Percentiles rank a stretch among this genome's conserved stretches.
These are phyloP conservation scores for Coniella lustricola DNA, from an alignment of 2,329 filamentous ascomycete species.

Conservation along the genomic window DNA sequence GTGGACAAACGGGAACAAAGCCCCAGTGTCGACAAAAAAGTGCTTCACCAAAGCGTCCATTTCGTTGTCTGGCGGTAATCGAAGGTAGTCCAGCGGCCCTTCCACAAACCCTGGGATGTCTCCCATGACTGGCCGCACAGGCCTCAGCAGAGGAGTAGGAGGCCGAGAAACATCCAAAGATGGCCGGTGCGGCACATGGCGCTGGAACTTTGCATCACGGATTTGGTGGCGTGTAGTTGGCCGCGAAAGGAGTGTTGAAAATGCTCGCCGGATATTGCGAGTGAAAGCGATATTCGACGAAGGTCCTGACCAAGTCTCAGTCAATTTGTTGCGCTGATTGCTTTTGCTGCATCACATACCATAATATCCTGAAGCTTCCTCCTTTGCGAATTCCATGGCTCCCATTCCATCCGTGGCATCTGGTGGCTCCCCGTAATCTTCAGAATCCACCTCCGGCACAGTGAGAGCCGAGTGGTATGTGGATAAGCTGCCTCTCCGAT, in stretches of 20 bases:
- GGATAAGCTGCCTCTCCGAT: conserved; percentile 1
- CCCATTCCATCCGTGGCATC: conserved; percentile 20
- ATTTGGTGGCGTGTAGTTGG: not conserved
- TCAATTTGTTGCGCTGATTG: not conserved
- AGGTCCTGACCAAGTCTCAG: conserved; percentile 11
- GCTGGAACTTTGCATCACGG: not conserved
- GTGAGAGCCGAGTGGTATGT: conserved; percentile 1
- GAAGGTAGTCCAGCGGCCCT: not conserved
- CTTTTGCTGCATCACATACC: conserved; percentile 6
- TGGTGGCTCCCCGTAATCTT: conserved; percentile 5
- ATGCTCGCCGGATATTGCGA: conserved; percentile 17
- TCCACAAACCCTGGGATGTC: not conserved
- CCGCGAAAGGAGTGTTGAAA: conserved; percentile 11
- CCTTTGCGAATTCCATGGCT: conserved; percentile 19
- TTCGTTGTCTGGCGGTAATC: conserved; percentile 14
- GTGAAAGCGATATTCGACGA: conserved; percentile 23
- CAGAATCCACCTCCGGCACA: conserved; percentile 26
- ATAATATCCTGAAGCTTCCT: conserved; percentile 20
- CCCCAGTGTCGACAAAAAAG: conserved; percentile 20
- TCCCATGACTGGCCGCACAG: not conserved
- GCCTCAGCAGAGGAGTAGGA: not conserved
- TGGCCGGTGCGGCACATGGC: conserved; percentile 1
- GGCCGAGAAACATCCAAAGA: conserved; percentile 15
- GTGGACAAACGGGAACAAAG: conserved; percentile 19
- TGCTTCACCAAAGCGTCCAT: conserved; percentile 11